Base-by-base conservation (phyloP, 2,329 filamentous ascomycete genomes). In the Tolypocladium cylindrosporum region DNA sequence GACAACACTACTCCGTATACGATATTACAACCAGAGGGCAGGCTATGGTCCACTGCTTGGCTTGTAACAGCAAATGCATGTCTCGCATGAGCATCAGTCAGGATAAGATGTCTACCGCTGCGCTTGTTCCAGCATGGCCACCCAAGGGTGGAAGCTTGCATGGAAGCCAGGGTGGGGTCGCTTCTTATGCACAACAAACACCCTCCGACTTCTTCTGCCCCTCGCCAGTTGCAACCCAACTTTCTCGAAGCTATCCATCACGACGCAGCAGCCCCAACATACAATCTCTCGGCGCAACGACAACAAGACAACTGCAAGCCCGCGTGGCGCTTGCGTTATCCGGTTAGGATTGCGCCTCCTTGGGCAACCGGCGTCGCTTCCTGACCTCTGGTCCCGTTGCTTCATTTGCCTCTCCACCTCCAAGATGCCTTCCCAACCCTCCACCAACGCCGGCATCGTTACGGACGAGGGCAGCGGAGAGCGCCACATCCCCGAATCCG, bases 401-500 rank as follows among this genome's bases (percentile, higher is more conserved):
- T n/a, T 48, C 9, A 27, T 27, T 21, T 51, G 31, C 48, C 19
- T 16, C 48, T 36, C 31, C 27, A 37, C 53, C n/a, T 50, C 43
- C 57, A 64, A 65, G 64, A 78, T 78, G 81, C 76, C 79, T 61
- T 76, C 74, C 58, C 74, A 74, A 61, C 75, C 81, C 31, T 52
- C 48, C 43, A 79, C 83, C 58, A 85, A 82, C 55, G 79, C 90
- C 45, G 89, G 89, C 64, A 93, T 93, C 69, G 87, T 93, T 66
- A 87, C 87, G 56, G 87, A 92, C 70, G 82, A 86, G 55, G 71
- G 74, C 62, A 89, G 84, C 64, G 95, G 94, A 69, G 84, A 91
- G 69, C 89, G 92, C 51, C 87, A 91, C 66, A 97, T 99, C 59
- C 94, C 94, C 34, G 84, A 92, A 50, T 97, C 93, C 0, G 78